Percentiles rank a stretch among this genome's conserved stretches.
Evolutionary conservation across 2,329 filamentous ascomycete genomes (phyloP).

Genomic region (Amauroascus verrucosus): DNA sequence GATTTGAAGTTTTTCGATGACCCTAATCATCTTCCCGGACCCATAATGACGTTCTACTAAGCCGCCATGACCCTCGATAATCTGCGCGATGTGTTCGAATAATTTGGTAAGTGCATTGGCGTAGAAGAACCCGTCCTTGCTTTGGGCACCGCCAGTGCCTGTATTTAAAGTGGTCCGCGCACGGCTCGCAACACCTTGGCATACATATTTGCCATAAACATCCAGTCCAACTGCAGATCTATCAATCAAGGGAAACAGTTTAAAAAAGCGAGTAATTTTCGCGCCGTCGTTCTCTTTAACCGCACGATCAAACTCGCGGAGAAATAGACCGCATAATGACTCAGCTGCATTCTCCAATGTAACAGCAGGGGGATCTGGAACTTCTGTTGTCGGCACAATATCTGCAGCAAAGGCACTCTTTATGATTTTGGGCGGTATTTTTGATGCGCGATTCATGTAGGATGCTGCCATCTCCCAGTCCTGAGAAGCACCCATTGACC

Average conservation of each 20-base stretch:
- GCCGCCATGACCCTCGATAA: slow-evolving; percentile 81
- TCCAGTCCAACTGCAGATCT: slow-evolving; percentile 81
- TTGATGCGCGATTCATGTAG: slow-evolving; percentile 73
- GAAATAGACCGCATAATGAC: slow-evolving; percentile 78
- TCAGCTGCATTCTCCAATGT: slow-evolving; percentile 82
- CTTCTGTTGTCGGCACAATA: slow-evolving; percentile 90
- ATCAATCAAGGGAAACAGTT: slow-evolving; percentile 89
- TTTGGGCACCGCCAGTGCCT: slow-evolving; percentile 47
- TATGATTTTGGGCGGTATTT: slow-evolving; percentile 69
- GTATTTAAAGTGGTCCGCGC: slow-evolving; percentile 73
- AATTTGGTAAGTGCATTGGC: slow-evolving; percentile 80
- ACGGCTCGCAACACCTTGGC: slow-evolving; percentile 78
- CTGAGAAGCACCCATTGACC: slow-evolving; percentile 93
- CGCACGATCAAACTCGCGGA: slow-evolving; percentile 90
- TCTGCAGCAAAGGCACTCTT: slow-evolving; percentile 78
- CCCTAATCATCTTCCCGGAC: slow-evolving; percentile 80
- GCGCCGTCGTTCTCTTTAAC: slow-evolving; percentile 76
- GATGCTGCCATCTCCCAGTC: slow-evolving; percentile 96
- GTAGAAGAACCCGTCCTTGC: slow-evolving; percentile 78
- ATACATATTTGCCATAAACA: slow-evolving; percentile 92
- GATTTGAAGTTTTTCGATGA: slow-evolving; percentile 83
- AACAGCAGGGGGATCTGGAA: slow-evolving; percentile 78
- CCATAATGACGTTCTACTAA: slow-evolving; percentile 94
- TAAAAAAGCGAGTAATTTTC: slow-evolving; percentile 93
- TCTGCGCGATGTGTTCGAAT: slow-evolving; percentile 96